Evolutionary conservation across 495 filamentous ascomycete species (phyloP).

Genomic region (Penicillium ochrochloron): DNA sequence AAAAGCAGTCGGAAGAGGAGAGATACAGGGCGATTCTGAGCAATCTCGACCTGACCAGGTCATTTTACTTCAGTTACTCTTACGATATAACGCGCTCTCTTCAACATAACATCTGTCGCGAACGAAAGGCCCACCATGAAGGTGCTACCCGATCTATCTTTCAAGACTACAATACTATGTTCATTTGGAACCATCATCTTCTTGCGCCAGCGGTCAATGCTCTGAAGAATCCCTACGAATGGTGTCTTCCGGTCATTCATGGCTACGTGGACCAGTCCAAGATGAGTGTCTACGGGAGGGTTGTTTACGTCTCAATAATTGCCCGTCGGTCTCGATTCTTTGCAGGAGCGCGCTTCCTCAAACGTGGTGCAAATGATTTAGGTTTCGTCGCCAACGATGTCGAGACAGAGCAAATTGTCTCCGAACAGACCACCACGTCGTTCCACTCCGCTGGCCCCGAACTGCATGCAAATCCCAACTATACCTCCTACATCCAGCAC

Average conservation of each 20-base stretch:
- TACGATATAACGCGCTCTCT: slow-evolving; percentile 94
- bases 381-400: slow-evolving; percentile 99
- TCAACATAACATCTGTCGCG: slow-evolving; percentile 88
- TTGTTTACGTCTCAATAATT: slow-evolving; percentile 90
- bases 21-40: slow-evolving; percentile 86
- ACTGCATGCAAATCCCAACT: slow-evolving; percentile 85
- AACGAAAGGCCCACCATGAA: slow-evolving; percentile 68
- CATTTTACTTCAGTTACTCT: slow-evolving; percentile 98
- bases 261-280: slow-evolving; percentile 93
- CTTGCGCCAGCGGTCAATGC: slow-evolving; percentile 72
- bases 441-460: slow-evolving; percentile 90
- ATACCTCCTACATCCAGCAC: slow-evolving; percentile 96
- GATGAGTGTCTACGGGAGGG: slow-evolving; percentile 79
- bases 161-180: slow-evolving; percentile 88
- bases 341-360: slow-evolving; percentile 91
- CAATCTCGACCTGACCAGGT: slow-evolving; percentile 85
- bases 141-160: slow-evolving; percentile 61
- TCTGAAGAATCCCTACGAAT: slow-evolving; percentile 84
- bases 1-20: slow-evolving; percentile 86
- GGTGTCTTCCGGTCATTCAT: slow-evolving; percentile 95
- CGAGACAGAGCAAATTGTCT: slow-evolving; percentile 98
- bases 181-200: slow-evolving; percentile 95
- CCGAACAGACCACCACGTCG: slow-evolving; percentile 89
- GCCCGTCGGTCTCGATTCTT: slow-evolving; percentile 91
- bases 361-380: slow-evolving; percentile 92